Conservation (phyloP, 2,329 filamentous ascomycete genomes). For the Proliferodiscus dingleyae region DNA sequence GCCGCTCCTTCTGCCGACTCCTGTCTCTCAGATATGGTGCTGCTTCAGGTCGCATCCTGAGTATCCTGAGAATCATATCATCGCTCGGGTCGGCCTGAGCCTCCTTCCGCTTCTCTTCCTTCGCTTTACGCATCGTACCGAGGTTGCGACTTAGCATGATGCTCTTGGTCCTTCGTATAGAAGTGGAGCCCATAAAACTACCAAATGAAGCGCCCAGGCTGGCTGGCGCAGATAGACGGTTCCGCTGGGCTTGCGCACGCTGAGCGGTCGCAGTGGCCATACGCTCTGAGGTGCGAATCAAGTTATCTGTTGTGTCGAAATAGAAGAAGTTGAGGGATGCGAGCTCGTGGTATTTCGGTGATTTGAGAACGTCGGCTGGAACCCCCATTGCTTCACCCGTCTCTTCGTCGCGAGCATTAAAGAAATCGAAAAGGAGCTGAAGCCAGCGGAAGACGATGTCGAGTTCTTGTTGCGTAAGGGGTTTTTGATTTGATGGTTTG, state of each 20-base stretch:
- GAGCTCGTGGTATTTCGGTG: constrained; percentile 96
- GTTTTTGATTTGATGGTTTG: constrained; percentile 81
- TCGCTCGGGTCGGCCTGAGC: constrained; percentile 95
- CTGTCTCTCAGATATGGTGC: constrained; percentile 81
- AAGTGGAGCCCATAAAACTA: constrained; percentile 62
- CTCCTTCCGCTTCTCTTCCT: constrained; percentile 92
- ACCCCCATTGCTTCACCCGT: constrained; percentile 81
- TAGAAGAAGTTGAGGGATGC: constrained; percentile 98
- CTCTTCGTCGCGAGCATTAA: constrained; percentile 85
- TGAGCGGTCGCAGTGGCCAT: constrained; percentile 87
- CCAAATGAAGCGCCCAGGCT: constrained; percentile 47
- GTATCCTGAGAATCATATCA: constrained; percentile 93
- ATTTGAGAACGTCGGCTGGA: constrained; percentile 85
- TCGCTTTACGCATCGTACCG: constrained; percentile 92
- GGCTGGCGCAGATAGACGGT: constrained; percentile 66
- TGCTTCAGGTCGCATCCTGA: constrained; percentile 92
- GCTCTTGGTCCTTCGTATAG: constrained; percentile 63
- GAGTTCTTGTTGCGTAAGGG: constrained; percentile 79
- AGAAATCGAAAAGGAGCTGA: constrained; percentile 85
- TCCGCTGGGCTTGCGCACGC: constrained; percentile 66
- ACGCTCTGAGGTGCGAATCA: constrained; percentile 91
- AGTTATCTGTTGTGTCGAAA: constrained; percentile 83
- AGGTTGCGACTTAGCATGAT: constrained; percentile 94
- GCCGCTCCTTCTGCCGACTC: constrained; percentile 87
- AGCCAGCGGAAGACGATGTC: constrained; percentile 96